A percentile compares a stretch with the other conserved stretches of the same genome.
Conservation (phyloP, 1,139 yeast species). For the Scheffersomyces cryptocercus region DNA sequence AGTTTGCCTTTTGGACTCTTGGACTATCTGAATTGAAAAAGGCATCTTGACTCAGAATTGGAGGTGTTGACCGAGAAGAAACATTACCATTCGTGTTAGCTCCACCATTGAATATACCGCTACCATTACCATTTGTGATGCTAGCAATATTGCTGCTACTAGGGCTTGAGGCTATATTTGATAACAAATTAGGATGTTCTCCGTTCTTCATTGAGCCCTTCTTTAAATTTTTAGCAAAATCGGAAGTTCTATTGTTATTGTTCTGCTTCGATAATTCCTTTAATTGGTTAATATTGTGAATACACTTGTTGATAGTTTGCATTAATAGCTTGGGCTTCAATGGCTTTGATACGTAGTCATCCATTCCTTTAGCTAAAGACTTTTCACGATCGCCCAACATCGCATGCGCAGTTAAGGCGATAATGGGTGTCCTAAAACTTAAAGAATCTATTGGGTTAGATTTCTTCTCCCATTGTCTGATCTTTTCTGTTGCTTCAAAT, state of each 20-base stretch:
- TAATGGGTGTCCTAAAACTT: conserved; percentile 74
- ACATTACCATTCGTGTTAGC: conserved; percentile 9
- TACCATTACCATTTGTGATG: conserved; percentile 6
- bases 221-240: conserved; percentile 50
- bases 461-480: conserved; percentile 85
- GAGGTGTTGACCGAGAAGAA: conserved; percentile 15
- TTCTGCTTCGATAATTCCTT: conserved; percentile 56
- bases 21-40: conserved; percentile 16
- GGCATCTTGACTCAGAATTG: conserved; percentile 3
- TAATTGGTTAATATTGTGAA: conserved; percentile 64
- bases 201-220: conserved; percentile 33
- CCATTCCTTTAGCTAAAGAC: conserved; percentile 87
- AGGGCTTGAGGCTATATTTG: conserved; percentile 18
- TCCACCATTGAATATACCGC: conserved; percentile 6
- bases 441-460: conserved; percentile 70
- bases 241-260: conserved; percentile 46
- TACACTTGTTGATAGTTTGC: conserved; percentile 83
- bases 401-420: conserved; percentile 89
- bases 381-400: conserved; percentile 89
- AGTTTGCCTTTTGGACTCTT: conserved; percentile 25
- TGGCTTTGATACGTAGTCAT: conserved; percentile 85
- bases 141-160: conserved; percentile 10
- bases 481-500: conserved; percentile 83
- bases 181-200: conserved; percentile 20
- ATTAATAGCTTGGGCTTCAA: conserved; percentile 78